These are phyloP conservation scores for Podaxis sp. DNA, from an alignment of 768 basidiomycete genomes.

Conservation along the genomic window DNA sequence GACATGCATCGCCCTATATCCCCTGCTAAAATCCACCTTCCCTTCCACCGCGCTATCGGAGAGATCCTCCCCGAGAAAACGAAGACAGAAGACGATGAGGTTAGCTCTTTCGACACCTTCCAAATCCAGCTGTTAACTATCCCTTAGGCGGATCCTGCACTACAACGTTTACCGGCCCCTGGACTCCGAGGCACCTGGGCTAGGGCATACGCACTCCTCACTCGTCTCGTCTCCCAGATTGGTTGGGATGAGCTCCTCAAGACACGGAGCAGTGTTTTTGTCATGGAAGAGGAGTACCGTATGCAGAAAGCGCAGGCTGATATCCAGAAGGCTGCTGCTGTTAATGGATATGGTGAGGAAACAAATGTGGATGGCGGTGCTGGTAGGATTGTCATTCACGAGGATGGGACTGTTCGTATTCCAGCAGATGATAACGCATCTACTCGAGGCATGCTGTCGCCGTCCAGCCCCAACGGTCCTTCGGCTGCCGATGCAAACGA, in stretches of 20 bases:
- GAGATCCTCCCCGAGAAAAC: slow-evolving; percentile 88
- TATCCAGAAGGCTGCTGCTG: slow-evolving; percentile 40
- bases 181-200: slow-evolving; percentile 96
- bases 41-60: slow-evolving; percentile 80
- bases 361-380: slow-evolving; percentile 30
- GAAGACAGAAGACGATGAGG: slow-evolving; percentile 84
- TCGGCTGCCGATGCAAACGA: slow-evolving; percentile 28
- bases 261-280: slow-evolving; percentile 92
- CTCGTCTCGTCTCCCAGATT: slow-evolving; percentile 88
- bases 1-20: slow-evolving; percentile 87
- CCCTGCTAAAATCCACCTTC: slow-evolving; percentile 80
- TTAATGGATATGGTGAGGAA: slow-evolving; percentile 23
- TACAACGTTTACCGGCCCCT: slow-evolving; percentile 93
- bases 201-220: slow-evolving; percentile 87
- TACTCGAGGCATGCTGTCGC: slow-evolving; percentile 57
- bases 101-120: slow-evolving; percentile 23
- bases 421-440: slow-evolving; percentile 62
- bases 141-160: slow-evolving; percentile 84
- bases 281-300: slow-evolving; percentile 99
- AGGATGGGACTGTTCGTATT: slow-evolving; percentile 52
- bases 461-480: slow-evolving; percentile 29
- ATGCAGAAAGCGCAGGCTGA: slow-evolving; percentile 90
- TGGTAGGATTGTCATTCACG: slow-evolving; percentile 51
- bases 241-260: slow-evolving; percentile 99
- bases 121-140: neutral